Percentiles rank a stretch among this genome's conserved stretches.
Evolutionary conservation across 176 grass and related monocot genomes (phyloP).

Genomic region (Bothriochloa decipiens): DNA sequence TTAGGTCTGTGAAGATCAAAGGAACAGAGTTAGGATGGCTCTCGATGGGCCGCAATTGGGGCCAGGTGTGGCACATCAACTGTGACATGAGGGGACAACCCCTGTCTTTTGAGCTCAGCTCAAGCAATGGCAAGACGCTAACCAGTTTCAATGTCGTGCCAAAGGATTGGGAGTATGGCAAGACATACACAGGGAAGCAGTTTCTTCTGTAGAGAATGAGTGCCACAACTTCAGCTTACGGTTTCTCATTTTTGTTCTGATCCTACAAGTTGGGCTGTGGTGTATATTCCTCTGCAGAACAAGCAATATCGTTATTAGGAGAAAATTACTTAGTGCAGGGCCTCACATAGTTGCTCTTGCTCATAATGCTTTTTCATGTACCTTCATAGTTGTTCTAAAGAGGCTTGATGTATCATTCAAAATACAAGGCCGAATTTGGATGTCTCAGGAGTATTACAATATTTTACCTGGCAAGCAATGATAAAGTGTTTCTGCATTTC

Average conservation of each 20-base stretch:
- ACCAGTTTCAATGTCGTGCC: conserved; percentile 75
- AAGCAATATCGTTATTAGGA: conserved; percentile 40
- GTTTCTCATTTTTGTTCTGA: conserved; percentile 51
- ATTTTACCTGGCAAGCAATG: neutral
- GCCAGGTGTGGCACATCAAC: conserved; percentile 97
- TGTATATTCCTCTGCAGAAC: conserved; percentile 55
- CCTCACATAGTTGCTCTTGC: conserved; percentile 16
- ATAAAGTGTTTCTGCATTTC: neutral
- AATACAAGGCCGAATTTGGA: conserved; percentile 19
- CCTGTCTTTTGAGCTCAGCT: conserved; percentile 87
- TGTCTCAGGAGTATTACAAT: neutral
- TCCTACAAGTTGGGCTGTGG: conserved; percentile 33
- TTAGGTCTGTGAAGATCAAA: conserved; percentile 88
- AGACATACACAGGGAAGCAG: conserved; percentile 87
- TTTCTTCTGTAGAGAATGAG: conserved; percentile 74
- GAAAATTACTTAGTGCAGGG: conserved; percentile 38
- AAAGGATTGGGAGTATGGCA: conserved; percentile 82
- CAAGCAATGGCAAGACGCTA: conserved; percentile 70
- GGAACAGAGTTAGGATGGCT: conserved; percentile 83
- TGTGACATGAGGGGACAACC: conserved; percentile 71
- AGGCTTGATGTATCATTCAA: conserved; percentile 37
- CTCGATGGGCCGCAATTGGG: conserved; percentile 91
- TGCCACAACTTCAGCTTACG: conserved; percentile 19
- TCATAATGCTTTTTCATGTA: conserved; percentile 13
- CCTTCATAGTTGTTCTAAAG: conserved; percentile 31